A percentile compares a stretch with the other conserved stretches of the same genome.
phyloP scores from a whole-genome alignment of 768 basidiomycete genomes.

The Holtermannia corniformis region DNA sequence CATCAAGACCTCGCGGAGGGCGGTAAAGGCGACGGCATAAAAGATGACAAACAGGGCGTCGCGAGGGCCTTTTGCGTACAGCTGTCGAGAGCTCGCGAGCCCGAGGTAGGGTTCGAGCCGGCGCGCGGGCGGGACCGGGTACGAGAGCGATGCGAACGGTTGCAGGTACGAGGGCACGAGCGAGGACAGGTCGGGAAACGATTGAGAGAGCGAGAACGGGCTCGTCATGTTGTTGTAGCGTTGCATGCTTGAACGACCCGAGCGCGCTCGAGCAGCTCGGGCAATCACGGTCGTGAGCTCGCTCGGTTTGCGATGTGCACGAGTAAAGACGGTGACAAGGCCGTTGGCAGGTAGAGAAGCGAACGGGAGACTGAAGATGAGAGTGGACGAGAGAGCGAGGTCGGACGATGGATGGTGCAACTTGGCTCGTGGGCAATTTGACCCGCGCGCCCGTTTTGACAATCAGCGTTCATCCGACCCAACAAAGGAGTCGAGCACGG shows the following conservation, averaged over 20 bases:
- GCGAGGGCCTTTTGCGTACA: conserved; percentile 59
- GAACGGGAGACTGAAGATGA: too few relatives aligned
- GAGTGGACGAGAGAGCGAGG: too few relatives aligned
- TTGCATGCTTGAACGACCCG: conserved; percentile 35
- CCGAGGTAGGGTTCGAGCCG: neutral
- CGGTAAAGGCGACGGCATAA: conserved; percentile 78
- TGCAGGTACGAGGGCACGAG: conserved; percentile 19
- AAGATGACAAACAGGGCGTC: conserved; percentile 72
- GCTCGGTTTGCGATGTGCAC: too few relatives aligned
- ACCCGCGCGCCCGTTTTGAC: too few relatives aligned
- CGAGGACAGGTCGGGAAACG: neutral
- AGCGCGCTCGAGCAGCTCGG: conserved; percentile 53
- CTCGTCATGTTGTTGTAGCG: conserved; percentile 13
- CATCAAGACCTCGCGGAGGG: conserved; percentile 69
- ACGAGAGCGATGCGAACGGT: conserved; percentile 24
- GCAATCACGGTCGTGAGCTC: conserved; percentile 44
- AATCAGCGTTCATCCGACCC: too few relatives aligned
- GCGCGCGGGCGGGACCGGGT: conserved; percentile 10
- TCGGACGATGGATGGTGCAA: too few relatives aligned
- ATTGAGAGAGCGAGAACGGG: conserved; percentile 6
- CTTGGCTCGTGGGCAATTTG: too few relatives aligned
- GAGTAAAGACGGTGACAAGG: too few relatives aligned
- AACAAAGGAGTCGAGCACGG: too few relatives aligned
- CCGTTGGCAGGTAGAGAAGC: too few relatives aligned
- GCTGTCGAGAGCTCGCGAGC: conserved; percentile 30